Base-by-base conservation (phyloP, 352 stramenopile genomes). In the Pythium diclinum region DNA sequence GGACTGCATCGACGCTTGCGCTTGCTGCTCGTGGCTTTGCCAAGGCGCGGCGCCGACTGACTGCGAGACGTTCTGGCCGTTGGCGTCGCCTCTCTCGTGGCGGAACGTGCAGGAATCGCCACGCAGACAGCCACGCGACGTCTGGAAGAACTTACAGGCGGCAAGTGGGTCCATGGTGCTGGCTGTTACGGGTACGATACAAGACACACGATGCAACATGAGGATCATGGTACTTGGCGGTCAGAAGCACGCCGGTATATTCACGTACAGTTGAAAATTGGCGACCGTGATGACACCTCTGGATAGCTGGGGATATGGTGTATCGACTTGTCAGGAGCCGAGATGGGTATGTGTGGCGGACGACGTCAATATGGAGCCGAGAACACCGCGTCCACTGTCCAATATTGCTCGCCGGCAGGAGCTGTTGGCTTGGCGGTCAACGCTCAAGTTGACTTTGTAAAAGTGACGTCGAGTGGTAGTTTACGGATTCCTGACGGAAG, bases 101-200 rank as follows among this genome's bases (percentile, higher is more conserved):
- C 78, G 78, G 60, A 87, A 93, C 49, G 71, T 75, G 67, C 85
- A 93, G 9, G 76, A 83, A 14, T 73, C 62, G 30, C 85, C 85
- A 16, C 84, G 82, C 63, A 85, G 88, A 57, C 85, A 93, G 60
- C 85, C 85, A 44, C 86, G 69, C 9, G 76, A 71, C 46, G 81
- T 87, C 72, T 84, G 72, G 64, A 89, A 93, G 77, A 90, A 93
- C 68, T 83, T 83, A 63, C 85, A 93, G 11, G 64, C 49, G 14
- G 63, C 56, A 13, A 56, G 53, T 5, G 55, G 28, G 59, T 71
- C 63, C 63, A 67, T 71, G n/a, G 32, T 44, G 23, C n/a, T 32
- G 3, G 19, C 21, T 62, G 28, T 36, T 36, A 36, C 33, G 9
- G 33, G 33, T 36, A 36, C 33, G 17, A 44, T 25, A 40, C 10